A percentile compares a stretch with the other conserved stretches of the same genome.
phyloP scores from a whole-genome alignment of 352 stramenopile genomes.

The Phytophthora sp. region DNA sequence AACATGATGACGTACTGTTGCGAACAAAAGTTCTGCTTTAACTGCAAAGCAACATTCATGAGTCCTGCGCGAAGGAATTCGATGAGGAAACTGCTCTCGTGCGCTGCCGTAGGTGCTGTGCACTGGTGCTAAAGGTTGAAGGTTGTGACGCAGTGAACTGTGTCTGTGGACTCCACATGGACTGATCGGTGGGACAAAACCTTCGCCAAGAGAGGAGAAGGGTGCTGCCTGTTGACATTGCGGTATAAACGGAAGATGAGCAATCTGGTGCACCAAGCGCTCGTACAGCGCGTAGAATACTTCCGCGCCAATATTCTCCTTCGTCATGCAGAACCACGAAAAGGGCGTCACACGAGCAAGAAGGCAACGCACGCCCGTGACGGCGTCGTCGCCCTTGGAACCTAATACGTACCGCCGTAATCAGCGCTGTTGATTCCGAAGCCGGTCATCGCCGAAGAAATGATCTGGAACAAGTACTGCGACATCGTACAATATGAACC shows the following conservation, averaged over 20 bases:
- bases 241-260: slow-evolving; percentile 41
- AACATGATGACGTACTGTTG: slow-evolving; percentile 49
- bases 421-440: slow-evolving; percentile 44
- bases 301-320: slow-evolving; percentile 30
- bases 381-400: slow-evolving; percentile 37
- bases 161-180: slow-evolving; percentile 51
- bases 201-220: slow-evolving; percentile 20
- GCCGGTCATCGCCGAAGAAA: slow-evolving; percentile 33
- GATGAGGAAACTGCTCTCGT: slow-evolving; percentile 40
- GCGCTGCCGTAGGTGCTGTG: slow-evolving; percentile 48
- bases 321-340: slow-evolving; percentile 40
- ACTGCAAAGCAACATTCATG: slow-evolving; percentile 55
- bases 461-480: slow-evolving; percentile 35
- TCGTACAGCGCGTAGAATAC: slow-evolving; percentile 36
- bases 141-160: slow-evolving; percentile 59
- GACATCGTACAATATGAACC: slow-evolving; percentile 43
- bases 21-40: slow-evolving; percentile 51
- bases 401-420: slow-evolving; percentile 44
- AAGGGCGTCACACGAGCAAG: slow-evolving; percentile 34
- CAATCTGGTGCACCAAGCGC: slow-evolving; percentile 38
- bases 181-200: slow-evolving; percentile 38
- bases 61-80: slow-evolving; percentile 28
- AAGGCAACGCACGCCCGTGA: slow-evolving; percentile 36
- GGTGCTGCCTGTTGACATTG: slow-evolving; percentile 37
- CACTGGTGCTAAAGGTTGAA: slow-evolving; percentile 54